Evolutionary conservation across 179 eudicot genomes (phyloP).

Genomic region (Silene coronaria): DNA sequence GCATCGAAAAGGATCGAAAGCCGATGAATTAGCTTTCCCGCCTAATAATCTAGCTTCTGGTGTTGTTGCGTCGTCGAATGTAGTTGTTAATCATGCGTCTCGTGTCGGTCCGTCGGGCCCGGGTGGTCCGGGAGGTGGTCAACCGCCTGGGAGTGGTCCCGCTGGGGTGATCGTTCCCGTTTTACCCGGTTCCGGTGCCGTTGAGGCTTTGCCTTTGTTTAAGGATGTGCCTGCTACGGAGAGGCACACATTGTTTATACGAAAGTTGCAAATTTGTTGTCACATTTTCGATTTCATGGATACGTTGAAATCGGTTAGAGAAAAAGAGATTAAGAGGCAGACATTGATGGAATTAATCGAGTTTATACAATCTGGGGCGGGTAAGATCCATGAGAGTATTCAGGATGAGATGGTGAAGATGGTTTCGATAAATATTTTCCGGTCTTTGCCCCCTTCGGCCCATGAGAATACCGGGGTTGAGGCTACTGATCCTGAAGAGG

Average conservation of each 20-base stretch:
- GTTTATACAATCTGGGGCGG: constrained; percentile 47
- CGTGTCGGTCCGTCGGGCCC: constrained; percentile 35
- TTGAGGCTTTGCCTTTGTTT: constrained; percentile 52
- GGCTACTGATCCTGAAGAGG: constrained; percentile 57
- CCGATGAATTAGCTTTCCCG: constrained; percentile 28
- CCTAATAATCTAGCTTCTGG: constrained; percentile 30
- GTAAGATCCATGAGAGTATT: constrained; percentile 46
- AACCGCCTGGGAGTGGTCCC: constrained; percentile 16
- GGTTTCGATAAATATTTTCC: constrained; percentile 56
- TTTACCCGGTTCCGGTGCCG: constrained; percentile 29
- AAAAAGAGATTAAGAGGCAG: constrained; percentile 65
- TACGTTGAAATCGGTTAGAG: constrained; percentile 45
- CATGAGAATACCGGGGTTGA: constrained; percentile 55
- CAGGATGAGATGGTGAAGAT: constrained; percentile 61
- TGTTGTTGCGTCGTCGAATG: constrained; percentile 34
- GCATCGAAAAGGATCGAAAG: constrained; percentile 32
- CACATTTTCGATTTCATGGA: constrained; percentile 50
- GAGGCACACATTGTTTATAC: constrained; percentile 43
- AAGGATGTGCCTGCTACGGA: constrained; percentile 47
- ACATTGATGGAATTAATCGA: constrained; percentile 51
- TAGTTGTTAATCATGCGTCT: constrained; percentile 63
- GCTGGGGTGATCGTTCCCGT: constrained; percentile 13
- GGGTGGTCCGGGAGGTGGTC: constrained; percentile 24
- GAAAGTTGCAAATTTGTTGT: constrained; percentile 56
- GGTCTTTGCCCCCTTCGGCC: constrained; percentile 50